A percentile compares a stretch with the other conserved stretches of the same genome.
phyloP scores from a whole-genome alignment of 345 rosid genomes.

The Luvunga scandens region DNA sequence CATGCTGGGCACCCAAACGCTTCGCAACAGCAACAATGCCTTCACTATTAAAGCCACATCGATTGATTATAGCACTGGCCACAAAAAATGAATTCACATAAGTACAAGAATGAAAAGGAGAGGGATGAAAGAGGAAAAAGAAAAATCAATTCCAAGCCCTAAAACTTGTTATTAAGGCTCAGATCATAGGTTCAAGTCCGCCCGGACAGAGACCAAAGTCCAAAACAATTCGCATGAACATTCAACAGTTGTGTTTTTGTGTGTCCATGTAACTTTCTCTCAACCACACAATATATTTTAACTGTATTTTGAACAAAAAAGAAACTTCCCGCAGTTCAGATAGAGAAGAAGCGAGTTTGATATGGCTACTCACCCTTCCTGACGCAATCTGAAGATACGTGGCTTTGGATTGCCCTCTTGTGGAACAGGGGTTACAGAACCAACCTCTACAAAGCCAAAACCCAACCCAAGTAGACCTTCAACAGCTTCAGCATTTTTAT shows the following conservation, averaged over 20 bases:
- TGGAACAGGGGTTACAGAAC: conserved; percentile 94
- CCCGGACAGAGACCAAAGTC: not conserved
- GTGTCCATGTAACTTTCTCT: not conserved
- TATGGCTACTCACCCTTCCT: conserved; percentile 61
- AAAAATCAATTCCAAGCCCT: not conserved
- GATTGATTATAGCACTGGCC: conserved; percentile 87
- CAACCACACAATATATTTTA: not conserved
- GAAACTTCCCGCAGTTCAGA: not conserved
- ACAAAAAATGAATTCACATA: conserved; percentile 6
- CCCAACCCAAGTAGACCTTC: conserved; percentile 90
- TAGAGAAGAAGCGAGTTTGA: not conserved
- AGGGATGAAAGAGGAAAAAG: not conserved
- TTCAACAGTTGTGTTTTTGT: not conserved
- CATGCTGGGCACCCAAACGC: conserved; percentile 96
- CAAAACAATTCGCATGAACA: not conserved
- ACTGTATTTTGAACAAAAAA: not conserved
- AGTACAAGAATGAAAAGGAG: not conserved
- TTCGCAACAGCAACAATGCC: conserved; percentile 95
- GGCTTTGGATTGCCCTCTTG: conserved; percentile 97
- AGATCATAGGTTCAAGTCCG: not conserved
- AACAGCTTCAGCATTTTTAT: conserved; percentile 95
- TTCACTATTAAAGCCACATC: conserved; percentile 97
- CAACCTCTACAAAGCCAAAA: conserved; percentile 96
- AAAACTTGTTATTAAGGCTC: not conserved
- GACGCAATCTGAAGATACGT: conserved; percentile 79